A percentile compares a stretch with the other conserved stretches of the same genome.
These are phyloP conservation scores for Fusarium sp. DNA, from an alignment of 2,329 filamentous ascomycete genomes.

Conservation along the genomic window DNA sequence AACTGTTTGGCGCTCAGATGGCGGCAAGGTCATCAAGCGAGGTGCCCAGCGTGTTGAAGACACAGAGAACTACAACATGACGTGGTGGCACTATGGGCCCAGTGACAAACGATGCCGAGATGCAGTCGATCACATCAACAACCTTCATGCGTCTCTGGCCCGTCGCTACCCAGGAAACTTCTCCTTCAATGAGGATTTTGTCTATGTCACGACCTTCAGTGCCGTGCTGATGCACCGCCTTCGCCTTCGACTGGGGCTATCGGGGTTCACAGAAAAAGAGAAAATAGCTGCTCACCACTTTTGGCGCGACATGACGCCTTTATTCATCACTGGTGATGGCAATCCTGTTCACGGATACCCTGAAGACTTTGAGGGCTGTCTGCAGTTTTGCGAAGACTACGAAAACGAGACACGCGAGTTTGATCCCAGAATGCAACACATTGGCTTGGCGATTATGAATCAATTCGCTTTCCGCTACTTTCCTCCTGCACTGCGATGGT, in stretches of 20 bases:
- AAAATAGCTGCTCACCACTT: neutral
- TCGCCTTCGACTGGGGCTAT: neutral
- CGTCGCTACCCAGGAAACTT: neutral
- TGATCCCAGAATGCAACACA: neutral
- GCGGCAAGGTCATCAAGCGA: conserved; percentile 1
- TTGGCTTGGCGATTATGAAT: conserved; percentile 1
- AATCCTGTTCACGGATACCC: neutral
- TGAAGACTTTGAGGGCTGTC: neutral
- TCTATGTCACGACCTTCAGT: neutral
- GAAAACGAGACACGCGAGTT: neutral
- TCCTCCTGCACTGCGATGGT: neutral
- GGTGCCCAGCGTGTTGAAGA: conserved; percentile 3
- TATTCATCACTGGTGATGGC: neutral
- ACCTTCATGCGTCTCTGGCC: neutral
- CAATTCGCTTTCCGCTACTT: conserved; percentile 11
- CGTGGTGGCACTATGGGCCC: conserved; percentile 1
- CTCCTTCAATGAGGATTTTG: neutral
- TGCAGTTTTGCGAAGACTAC: neutral
- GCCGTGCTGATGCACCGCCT: neutral
- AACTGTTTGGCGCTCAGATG: conserved; percentile 8
- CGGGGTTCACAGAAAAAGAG: neutral
- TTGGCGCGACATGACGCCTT: conserved; percentile 6
- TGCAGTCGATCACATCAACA: neutral
- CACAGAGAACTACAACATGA: conserved; percentile 12
- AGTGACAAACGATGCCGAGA: neutral